Evolutionary conservation across 78 protist species (phyloP).

Genomic region (Carpediemonas membranifera): DNA sequence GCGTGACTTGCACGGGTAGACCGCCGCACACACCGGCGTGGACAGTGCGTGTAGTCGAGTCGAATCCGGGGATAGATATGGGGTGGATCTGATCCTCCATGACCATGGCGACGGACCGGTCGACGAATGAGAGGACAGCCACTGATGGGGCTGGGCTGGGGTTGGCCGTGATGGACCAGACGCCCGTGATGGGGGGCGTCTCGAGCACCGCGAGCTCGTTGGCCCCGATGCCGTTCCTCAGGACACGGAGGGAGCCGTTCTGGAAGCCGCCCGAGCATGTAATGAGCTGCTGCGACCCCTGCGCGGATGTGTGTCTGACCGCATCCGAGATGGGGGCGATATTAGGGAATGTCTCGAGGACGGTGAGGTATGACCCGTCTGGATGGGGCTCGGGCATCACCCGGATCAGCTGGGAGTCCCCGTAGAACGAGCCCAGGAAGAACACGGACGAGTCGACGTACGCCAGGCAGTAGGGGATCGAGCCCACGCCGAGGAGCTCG

Average conservation of each 20-base stretch:
- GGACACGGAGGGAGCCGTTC: constrained; percentile 70
- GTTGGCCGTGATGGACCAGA: too few relatives aligned
- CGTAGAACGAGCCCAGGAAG: constrained; percentile 51
- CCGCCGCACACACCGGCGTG: too few relatives aligned
- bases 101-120: too few relatives aligned
- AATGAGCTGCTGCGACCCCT: constrained; percentile 50
- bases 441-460: constrained; percentile 65
- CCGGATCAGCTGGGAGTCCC: constrained; percentile 61
- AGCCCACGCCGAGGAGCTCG: too few relatives aligned
- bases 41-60: too few relatives aligned
- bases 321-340: constrained; percentile 69
- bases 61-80: too few relatives aligned
- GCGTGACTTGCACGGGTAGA: too few relatives aligned
- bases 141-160: too few relatives aligned
- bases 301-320: not conserved
- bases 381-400: constrained; percentile 20
- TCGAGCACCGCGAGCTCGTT: constrained; percentile 63
- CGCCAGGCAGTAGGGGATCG: constrained; percentile 21
- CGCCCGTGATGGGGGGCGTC: constrained; percentile 61
- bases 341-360: constrained; percentile 50
- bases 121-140: too few relatives aligned
- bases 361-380: not conserved
- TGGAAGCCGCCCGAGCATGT: constrained; percentile 67
- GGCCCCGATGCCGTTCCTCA: constrained; percentile 79
- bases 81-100: too few relatives aligned